Conservation (phyloP, 2,329 filamentous ascomycete species). For the Kalmusia sp. region DNA sequence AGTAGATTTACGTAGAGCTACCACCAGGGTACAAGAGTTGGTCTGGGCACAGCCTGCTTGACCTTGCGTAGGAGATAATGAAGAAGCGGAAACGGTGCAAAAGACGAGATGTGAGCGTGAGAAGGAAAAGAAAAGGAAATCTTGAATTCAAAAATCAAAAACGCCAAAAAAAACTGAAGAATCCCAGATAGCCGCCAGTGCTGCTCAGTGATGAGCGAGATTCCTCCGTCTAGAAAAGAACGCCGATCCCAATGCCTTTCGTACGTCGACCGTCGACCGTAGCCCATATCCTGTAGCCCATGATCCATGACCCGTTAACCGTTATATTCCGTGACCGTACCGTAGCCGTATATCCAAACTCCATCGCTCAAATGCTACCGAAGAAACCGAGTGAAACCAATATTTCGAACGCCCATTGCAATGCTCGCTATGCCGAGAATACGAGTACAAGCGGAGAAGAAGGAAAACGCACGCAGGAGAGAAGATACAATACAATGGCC, state of each 20-base stretch:
- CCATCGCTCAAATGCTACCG: conserved; percentile 23
- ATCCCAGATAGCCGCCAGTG: conserved; percentile 13
- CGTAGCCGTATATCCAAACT: conserved; percentile 10
- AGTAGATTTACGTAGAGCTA: conserved; percentile 1
- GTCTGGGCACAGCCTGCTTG: conserved; percentile 5
- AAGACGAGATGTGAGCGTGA: background rate
- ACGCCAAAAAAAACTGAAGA: conserved; percentile 4
- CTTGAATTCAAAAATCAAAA: conserved; percentile 2
- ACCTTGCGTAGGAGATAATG: background rate
- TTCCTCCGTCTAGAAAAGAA: conserved; percentile 16
- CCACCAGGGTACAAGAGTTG: conserved; percentile 1
- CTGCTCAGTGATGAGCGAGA: conserved; percentile 21
- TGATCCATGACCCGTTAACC: conserved; percentile 9
- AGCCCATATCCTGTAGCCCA: conserved; percentile 10
- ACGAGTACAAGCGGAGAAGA: conserved; percentile 8
- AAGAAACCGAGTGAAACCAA: conserved; percentile 5
- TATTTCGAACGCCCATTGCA: conserved; percentile 16
- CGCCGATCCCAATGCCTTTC: conserved; percentile 9
- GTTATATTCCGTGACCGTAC: conserved; percentile 1
- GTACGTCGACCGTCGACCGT: conserved; percentile 11
- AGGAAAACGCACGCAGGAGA: background rate
- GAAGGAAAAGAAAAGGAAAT: background rate
- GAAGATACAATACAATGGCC: conserved; percentile 7
- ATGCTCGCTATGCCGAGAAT: conserved; percentile 16
- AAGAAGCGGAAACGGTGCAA: background rate